phyloP scores from a whole-genome alignment of 352 stramenopile genomes.

The Phytophthora citricola region DNA sequence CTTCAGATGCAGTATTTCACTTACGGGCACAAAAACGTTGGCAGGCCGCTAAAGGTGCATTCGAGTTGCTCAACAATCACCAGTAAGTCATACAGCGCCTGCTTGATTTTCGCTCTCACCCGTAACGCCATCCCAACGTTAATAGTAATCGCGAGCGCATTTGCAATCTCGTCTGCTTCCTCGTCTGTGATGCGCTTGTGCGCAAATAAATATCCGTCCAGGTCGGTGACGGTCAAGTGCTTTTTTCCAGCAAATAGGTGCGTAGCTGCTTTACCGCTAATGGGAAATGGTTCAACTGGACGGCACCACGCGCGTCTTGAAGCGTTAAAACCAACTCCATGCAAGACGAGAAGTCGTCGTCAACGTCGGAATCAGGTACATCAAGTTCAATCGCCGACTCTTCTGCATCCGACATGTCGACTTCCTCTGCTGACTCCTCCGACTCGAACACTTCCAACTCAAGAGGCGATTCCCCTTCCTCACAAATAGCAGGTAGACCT shows the following conservation, averaged over 20 bases:
- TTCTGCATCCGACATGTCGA: conserved; percentile 14
- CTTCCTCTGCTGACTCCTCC: conserved; percentile 16
- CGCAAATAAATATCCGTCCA: conserved; percentile 42
- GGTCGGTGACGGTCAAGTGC: conserved; percentile 20
- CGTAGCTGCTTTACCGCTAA: conserved; percentile 31
- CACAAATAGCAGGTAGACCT: too few species aligned
- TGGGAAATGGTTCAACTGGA: conserved; percentile 35
- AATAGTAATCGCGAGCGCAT: conserved; percentile 26
- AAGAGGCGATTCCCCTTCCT: conserved; percentile 18
- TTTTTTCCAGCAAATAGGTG: conserved; percentile 32
- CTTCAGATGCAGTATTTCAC: neutral
- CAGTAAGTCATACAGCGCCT: conserved; percentile 29
- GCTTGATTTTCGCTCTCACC: conserved; percentile 19
- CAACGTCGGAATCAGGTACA: conserved; percentile 32
- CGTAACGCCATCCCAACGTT: conserved; percentile 30
- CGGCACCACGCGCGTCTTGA: neutral
- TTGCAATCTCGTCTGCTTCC: conserved; percentile 29
- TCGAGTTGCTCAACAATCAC: conserved; percentile 31
- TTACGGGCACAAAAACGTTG: conserved; percentile 35
- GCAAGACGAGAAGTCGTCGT: conserved; percentile 29
- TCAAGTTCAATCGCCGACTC: conserved; percentile 30
- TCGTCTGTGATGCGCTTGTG: conserved; percentile 24
- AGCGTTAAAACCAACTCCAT: conserved; percentile 28
- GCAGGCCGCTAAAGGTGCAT: conserved; percentile 18
- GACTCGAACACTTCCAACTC: conserved; percentile 31